These are phyloP conservation scores for Vitis labrusca DNA, from an alignment of 164 flowering plant species.

Conservation along the genomic window DNA sequence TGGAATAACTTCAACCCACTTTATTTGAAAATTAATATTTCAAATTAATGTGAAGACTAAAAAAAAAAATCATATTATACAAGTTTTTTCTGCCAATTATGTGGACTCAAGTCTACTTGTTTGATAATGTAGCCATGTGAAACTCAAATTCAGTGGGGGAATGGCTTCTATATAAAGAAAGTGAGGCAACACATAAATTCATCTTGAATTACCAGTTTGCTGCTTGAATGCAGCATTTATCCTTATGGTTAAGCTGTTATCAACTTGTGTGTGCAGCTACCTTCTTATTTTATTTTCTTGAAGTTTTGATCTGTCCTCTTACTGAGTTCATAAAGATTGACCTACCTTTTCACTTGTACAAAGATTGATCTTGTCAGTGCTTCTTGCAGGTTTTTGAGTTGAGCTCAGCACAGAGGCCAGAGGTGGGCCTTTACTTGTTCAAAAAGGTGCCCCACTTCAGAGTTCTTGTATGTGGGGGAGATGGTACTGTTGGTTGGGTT, in stretches of 20 bases:
- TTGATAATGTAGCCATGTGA: background rate
- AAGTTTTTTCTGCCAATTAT: background rate
- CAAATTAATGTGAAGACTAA: background rate
- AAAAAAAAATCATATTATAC: background rate
- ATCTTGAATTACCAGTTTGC: background rate
- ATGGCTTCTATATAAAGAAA: too few relatives aligned
- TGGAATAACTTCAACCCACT: background rate
- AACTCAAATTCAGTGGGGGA: background rate
- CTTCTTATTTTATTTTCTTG: background rate
- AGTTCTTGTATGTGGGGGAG: slow-evolving; percentile 97
- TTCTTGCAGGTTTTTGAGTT: slow-evolving; percentile 76
- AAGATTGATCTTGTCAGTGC: background rate
- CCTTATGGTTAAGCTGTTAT: too few relatives aligned
- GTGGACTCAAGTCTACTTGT: background rate
- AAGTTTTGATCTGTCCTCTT: background rate
- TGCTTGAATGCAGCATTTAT: background rate
- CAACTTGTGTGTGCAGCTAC: background rate
- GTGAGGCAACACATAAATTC: too few relatives aligned
- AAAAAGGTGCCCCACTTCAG: slow-evolving; percentile 91
- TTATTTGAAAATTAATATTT: background rate
- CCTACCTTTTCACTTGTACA: background rate
- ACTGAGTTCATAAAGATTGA: background rate
- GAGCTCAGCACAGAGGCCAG: slow-evolving; percentile 89
- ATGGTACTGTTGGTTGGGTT: slow-evolving; percentile 99
- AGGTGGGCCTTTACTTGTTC: slow-evolving; percentile 81